A percentile compares a stretch with the other conserved stretches of the same genome.
Evolutionary conservation across 306 rosid species (phyloP).

Genomic region (Cercis canadensis): DNA sequence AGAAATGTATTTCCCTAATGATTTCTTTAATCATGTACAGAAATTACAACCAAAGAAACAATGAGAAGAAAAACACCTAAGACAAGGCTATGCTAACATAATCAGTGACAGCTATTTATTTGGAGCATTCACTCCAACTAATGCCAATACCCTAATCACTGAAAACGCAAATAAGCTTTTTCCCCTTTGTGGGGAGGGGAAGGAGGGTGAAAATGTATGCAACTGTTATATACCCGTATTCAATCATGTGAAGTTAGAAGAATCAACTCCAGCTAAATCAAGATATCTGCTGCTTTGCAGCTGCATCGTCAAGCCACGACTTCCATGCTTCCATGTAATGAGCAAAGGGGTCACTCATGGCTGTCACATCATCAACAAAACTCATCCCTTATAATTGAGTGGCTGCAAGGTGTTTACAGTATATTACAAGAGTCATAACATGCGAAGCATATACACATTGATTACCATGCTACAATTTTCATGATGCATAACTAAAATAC

Average conservation of each 20-base stretch:
- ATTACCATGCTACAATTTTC: not conserved
- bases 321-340: constrained; percentile 64
- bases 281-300: constrained; percentile 31
- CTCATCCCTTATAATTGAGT: constrained; percentile 32
- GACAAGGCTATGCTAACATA: not conserved
- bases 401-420: constrained; percentile 8
- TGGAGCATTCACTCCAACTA: not conserved
- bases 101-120: not conserved
- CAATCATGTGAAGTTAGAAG: not conserved
- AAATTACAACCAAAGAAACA: not conserved
- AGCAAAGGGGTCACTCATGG: constrained; percentile 48
- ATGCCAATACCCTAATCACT: not conserved
- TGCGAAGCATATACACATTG: not conserved
- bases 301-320: constrained; percentile 45
- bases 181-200: not conserved
- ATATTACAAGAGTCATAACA: constrained; percentile 2
- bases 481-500: not conserved
- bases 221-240: not conserved
- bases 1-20: not conserved
- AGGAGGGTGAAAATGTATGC: not conserved
- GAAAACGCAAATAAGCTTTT: not conserved
- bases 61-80: too few relatives aligned
- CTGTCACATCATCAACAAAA: constrained; percentile 42
- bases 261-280: constrained; percentile 1
- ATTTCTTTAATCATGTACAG: not conserved